A percentile compares a stretch with the other conserved stretches of the same genome.
These are phyloP conservation scores for Sphagnum tenellum DNA, from an alignment of 225 moss, liverwort and hornwort species.

Conservation along the genomic window DNA sequence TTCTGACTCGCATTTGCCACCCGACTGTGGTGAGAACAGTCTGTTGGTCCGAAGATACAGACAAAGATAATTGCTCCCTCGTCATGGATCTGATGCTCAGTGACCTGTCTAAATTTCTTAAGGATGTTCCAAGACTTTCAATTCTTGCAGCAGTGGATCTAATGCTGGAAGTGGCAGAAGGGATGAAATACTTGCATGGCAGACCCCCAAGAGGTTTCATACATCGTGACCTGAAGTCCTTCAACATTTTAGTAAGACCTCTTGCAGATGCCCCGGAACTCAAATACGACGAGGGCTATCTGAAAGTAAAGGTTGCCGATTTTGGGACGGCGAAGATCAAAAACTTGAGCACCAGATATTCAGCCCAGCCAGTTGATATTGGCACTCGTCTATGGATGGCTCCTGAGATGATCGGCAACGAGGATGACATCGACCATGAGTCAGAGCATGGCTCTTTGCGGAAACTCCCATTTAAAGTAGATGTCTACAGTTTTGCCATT, in stretches of 20 bases:
- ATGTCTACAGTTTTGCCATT: constrained; percentile 10
- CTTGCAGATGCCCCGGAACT: not conserved
- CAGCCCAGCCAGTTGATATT: not conserved
- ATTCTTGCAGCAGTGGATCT: constrained; percentile 4
- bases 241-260: constrained; percentile 11
- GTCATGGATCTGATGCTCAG: constrained; percentile 17
- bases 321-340: constrained; percentile 16
- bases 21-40: constrained; percentile 6
- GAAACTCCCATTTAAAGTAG: constrained; percentile 2
- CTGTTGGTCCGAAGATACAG: constrained; percentile 1
- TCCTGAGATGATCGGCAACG: constrained; percentile 8
- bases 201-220: constrained; percentile 1
- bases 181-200: constrained; percentile 17
- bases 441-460: not conserved
- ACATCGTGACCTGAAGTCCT: constrained; percentile 22
- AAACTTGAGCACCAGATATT: constrained; percentile 5
- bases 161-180: constrained; percentile 30
- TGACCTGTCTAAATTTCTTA: constrained; percentile 4
- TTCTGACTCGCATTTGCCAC: constrained; percentile 5
- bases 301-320: constrained; percentile 11
- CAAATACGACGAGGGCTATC: no score
- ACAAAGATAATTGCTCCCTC: not conserved
- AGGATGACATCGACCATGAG: not conserved
- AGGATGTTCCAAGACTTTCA: constrained; percentile 3
- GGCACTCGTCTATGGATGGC: constrained; percentile 13